Evolutionary conservation across 192 early-diverging fungal genomes (phyloP), one percentile per base, ranked within the genome.

Genomic region (Chytriomyces hyalinus): DNA sequence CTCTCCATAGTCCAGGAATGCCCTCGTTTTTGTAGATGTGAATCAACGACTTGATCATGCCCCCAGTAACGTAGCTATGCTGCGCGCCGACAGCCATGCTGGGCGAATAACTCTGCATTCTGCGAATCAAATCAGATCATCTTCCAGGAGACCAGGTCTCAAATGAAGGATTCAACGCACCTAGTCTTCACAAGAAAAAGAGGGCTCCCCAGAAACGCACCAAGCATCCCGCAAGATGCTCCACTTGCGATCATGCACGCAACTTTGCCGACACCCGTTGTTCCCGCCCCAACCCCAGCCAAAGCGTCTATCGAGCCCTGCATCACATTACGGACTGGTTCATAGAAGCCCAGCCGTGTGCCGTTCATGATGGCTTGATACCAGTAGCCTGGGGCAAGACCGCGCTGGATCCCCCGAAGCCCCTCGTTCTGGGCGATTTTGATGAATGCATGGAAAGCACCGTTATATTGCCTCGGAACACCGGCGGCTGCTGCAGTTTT

Each of bases 311-410:
- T 49, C 17, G 80, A 48, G 73, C 67, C 0, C 81, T 85, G 3
- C 82, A 82, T 28, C 0, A 82, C 79, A 26, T 84, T 85, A 70
- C 92, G 90, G 36, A 92, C 87, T 2, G 97, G 97, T 74, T 94
- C 95, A 79, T 97, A 98, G 51, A 96, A 78, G 5, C 97, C 96
- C 26, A 98, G 83, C 61, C 97, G 92, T 48, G 91, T 92, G 46
- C 97, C 97, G 76, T 98, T 98, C 80, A 98, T 88, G 78, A 94
- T 86, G 59, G 95, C 84, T 68, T 98, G 97, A 3, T 95, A 96
- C 70, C 89, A 81, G 84, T 97, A 96, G 1, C 92, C 96, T 4
- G 94, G 89, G 24, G 90, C 89, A 53, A 98, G 84, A 11, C 97
- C 97, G 66, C 92, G 86, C 65, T 98, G 95, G 62, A 96, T 86